phyloP scores from a whole-genome alignment of 2,329 filamentous ascomycete genomes.

The Canariomyces notabilis region DNA sequence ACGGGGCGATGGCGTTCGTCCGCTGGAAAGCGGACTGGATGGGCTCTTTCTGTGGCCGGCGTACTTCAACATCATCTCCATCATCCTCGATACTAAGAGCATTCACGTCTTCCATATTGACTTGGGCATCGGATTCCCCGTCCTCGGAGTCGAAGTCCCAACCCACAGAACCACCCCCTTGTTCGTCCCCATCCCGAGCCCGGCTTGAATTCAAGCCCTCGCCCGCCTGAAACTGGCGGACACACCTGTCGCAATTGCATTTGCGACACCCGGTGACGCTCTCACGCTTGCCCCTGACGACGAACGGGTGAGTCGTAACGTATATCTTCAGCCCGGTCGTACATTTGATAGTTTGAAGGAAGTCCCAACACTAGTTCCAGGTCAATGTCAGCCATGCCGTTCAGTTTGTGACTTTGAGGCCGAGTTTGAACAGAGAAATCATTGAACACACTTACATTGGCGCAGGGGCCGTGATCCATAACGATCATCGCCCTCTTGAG shows the following conservation, averaged over 20 bases:
- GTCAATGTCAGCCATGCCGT: background rate
- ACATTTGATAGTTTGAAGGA: background rate
- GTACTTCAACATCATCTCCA: background rate
- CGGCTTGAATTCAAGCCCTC: background rate
- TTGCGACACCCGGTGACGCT: background rate
- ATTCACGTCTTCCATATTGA: background rate
- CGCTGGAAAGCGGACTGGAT: background rate
- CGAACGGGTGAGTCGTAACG: slow-evolving; percentile 1
- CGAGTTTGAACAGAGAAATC: background rate
- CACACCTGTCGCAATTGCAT: slow-evolving; percentile 1
- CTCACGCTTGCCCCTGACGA: background rate
- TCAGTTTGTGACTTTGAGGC: no score
- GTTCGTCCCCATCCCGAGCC: background rate
- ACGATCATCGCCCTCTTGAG: slow-evolving; percentile 4
- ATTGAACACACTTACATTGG: slow-evolving; percentile 10
- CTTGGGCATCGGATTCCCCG: background rate
- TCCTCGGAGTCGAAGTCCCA: background rate
- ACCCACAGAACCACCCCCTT: background rate
- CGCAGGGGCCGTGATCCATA: slow-evolving; percentile 17
- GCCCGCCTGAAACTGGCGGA: background rate
- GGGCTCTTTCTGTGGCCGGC: background rate
- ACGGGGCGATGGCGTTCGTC: no score
- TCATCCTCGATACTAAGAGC: background rate
- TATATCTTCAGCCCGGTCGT: slow-evolving; percentile 1
- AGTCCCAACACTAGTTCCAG: slow-evolving; percentile 11